A percentile compares a stretch with the other conserved stretches of the same genome.
These are phyloP conservation scores for Amaranthus tricolor DNA, from an alignment of 179 eudicot species.

Conservation along the genomic window DNA sequence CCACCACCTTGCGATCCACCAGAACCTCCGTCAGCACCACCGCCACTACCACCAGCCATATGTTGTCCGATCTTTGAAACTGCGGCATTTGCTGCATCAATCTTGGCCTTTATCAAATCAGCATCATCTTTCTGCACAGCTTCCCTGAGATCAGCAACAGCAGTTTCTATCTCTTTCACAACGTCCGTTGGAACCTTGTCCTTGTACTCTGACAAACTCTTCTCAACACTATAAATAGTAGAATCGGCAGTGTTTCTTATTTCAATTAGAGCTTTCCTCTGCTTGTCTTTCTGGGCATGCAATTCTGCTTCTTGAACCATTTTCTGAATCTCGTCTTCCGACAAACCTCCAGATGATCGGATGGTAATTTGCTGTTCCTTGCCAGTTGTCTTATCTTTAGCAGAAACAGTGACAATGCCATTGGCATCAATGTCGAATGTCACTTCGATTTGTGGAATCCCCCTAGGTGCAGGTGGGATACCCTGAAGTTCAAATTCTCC, in stretches of 20 bases:
- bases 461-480: slow-evolving; percentile 41
- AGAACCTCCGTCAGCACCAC: slow-evolving; percentile 9
- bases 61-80: slow-evolving; percentile 43
- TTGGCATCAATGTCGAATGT: slow-evolving; percentile 38
- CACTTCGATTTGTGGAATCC: slow-evolving; percentile 39
- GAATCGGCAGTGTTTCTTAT: slow-evolving; percentile 35
- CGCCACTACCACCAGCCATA: slow-evolving; percentile 35
- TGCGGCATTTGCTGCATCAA: slow-evolving; percentile 37
- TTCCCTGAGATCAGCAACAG: slow-evolving; percentile 28
- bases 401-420: slow-evolving; percentile 41
- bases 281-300: slow-evolving; percentile 39
- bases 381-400: slow-evolving; percentile 37
- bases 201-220: slow-evolving; percentile 40
- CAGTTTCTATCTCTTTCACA: slow-evolving; percentile 32
- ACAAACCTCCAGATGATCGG: slow-evolving; percentile 39
- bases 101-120: slow-evolving; percentile 53
- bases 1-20: slow-evolving; percentile 45
- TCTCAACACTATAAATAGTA: slow-evolving; percentile 38
- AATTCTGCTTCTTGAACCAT: slow-evolving; percentile 43
- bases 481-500: slow-evolving; percentile 43
- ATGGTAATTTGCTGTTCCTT: slow-evolving; percentile 44
- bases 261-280: slow-evolving; percentile 37
- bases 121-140: slow-evolving; percentile 37
- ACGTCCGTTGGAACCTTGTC: slow-evolving; percentile 33
- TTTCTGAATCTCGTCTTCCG: slow-evolving; percentile 35